Evolutionary conservation across 2,329 filamentous ascomycete genomes (phyloP).

Genomic region (Arthroderma sp.): DNA sequence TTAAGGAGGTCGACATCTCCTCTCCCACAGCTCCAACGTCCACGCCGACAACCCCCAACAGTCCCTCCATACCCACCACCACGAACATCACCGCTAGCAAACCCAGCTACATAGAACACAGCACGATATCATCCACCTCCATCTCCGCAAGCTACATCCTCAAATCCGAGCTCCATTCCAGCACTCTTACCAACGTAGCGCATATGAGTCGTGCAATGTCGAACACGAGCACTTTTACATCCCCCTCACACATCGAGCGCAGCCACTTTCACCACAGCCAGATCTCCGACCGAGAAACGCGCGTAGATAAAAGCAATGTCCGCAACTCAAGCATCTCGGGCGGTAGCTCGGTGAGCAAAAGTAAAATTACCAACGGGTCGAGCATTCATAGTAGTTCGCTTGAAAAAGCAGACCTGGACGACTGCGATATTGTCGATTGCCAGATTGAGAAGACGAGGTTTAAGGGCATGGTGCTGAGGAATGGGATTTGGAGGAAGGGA

Average conservation of each 20-base stretch:
- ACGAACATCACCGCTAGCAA: neutral
- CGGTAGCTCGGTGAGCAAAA: slow-evolving; percentile 6
- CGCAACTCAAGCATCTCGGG: neutral
- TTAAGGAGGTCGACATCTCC: slow-evolving; percentile 2
- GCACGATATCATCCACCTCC: neutral
- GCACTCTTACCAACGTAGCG: slow-evolving; percentile 1
- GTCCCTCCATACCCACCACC: neutral
- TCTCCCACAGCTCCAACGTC: neutral
- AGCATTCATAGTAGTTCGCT: slow-evolving; percentile 7
- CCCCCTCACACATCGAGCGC: slow-evolving; percentile 5
- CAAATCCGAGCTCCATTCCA: slow-evolving; percentile 5
- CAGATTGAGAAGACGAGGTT: slow-evolving; percentile 9
- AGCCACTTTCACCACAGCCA: slow-evolving; percentile 6
- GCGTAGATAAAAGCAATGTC: slow-evolving; percentile 1
- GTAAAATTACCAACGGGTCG: slow-evolving; percentile 6
- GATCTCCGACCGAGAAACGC: neutral
- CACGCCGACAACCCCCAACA: neutral
- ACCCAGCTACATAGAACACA: slow-evolving; percentile 1
- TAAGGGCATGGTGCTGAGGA: slow-evolving; percentile 10
- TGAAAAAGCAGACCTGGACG: slow-evolving; percentile 6
- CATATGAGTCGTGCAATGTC: slow-evolving; percentile 5
- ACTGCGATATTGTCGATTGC: slow-evolving; percentile 12
- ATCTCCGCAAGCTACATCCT: slow-evolving; percentile 3
- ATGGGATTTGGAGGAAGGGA: slow-evolving; percentile 13
- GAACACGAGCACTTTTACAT: slow-evolving; percentile 3